Percentiles rank a stretch among this genome's conserved stretches.
Conservation (phyloP, 1,284 basidiomycete species). For the Rhodotorula glutinis region DNA sequence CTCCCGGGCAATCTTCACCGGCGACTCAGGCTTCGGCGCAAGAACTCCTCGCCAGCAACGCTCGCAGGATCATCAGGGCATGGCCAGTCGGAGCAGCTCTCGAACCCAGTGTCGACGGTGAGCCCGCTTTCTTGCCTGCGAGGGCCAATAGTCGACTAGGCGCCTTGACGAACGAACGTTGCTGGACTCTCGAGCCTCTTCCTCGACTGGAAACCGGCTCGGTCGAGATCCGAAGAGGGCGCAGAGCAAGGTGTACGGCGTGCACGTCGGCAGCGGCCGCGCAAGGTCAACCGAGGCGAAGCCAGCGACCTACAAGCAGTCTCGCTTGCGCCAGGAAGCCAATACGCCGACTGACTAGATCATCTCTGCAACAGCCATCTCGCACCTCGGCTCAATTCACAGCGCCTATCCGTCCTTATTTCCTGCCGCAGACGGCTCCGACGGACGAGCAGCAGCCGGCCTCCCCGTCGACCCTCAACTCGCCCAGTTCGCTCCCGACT, state of each 20-base stretch:
- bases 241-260: no score
- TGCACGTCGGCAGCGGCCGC: no score
- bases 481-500: slow-evolving; percentile 25
- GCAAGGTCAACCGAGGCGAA: no score
- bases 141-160: no score
- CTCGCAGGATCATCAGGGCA: slow-evolving; percentile 17
- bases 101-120: slow-evolving; percentile 23
- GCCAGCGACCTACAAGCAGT: no score
- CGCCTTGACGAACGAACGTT: background rate
- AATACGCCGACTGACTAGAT: background rate
- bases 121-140: background rate
- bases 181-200: background rate
- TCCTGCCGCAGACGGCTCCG: slow-evolving; percentile 12
- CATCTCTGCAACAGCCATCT: slow-evolving; percentile 14
- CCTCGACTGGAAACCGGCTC: background rate
- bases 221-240: no score
- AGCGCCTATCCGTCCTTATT: slow-evolving; percentile 27
- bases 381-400: slow-evolving; percentile 22
- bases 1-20: no score
- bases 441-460: no score
- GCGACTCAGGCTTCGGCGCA: slow-evolving; percentile 1
- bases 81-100: slow-evolving; percentile 29
- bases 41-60: slow-evolving; percentile 4
- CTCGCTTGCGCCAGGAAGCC: no score
- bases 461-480: slow-evolving; percentile 28